Evolutionary conservation across 768 basidiomycete species (phyloP), one percentile per base, ranked within the genome.

Genomic region (Panellus pusillus): DNA sequence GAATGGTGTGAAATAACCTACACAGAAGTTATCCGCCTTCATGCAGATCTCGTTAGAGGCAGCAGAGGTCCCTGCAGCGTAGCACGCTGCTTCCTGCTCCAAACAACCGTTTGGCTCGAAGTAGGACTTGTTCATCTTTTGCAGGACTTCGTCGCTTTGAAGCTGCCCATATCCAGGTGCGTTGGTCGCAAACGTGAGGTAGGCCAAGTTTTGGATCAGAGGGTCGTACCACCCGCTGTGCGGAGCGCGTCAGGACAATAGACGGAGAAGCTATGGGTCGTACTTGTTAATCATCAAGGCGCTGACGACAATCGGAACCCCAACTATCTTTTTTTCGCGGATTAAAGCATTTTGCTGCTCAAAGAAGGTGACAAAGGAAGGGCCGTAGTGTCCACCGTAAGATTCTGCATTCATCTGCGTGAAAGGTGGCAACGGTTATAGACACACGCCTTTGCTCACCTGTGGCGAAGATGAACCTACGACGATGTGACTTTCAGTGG

Each of bases 101-200:
- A 72, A 63, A 55, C 85, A 87, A 9, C 85, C 85, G 9, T 72
- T 68, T 0, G 71, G 39, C 8, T 65, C 66, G 57, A 76, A 84
- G 62, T 72, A 84, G 1, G 80, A 70, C 1, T 73, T 49, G 31
- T 78, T 82, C n/a, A 86, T 67, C 32, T 72, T 55, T 28, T 68
- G 63, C 37, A 86, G 65, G 2, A 80, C 76, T 4, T 61, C 53
- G 39, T 78, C 70, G 28, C 70, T 72, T 54, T 81, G 80, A 11
- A 87, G 77, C 55, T 77, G 83, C 6, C 86, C 85, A 57, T 86
- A 87, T 13, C 84, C 83, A 8, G 86, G 86, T 0, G 86, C 86
- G 36, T 83, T 64, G 0, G 75, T 76, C 0, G 83, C 81, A 51
- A 86, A 87, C 31, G 73, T 73, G 52, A 86, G 72, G 52, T 80